Base-by-base conservation (phyloP, 2,329 filamentous ascomycete species). In the Hortaea werneckii region DNA sequence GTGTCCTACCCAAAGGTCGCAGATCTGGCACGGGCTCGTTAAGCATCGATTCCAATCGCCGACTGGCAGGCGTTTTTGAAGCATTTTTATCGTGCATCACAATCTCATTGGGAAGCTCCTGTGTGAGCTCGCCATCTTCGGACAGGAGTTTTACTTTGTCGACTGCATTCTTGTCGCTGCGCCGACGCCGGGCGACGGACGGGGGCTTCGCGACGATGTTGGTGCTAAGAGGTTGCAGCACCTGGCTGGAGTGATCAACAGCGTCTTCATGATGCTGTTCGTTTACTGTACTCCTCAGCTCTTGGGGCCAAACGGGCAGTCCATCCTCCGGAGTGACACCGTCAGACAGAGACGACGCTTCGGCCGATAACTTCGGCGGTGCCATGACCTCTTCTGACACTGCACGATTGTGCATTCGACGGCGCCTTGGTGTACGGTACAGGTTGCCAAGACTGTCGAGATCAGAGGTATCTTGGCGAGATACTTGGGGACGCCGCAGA, bases 381-480 rank as follows among this genome's bases (percentile, higher is more conserved):
- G 50, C 46, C 11, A 8, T 20, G 7, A 46, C 34, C 28, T 57
- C 56, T 40, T 53, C 56, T 8, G 52, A 59, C 13, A 44, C 42
- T 10, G 58, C 55, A 29, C 53, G 53, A 28, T 30, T 34, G 10
- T 20, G 30, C 28, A 43, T 30, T 12, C 51, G 50, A 11, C 47
- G 53, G 43, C 55, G 59, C 20, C 55, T 54, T 8, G 67, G 65
- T 5, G 66, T 69, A 10, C 61, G 51, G 9, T 63, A 49, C 13
- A 39, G 10, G 10, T 39, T 13, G 10, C 10, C 13, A 26, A 66
- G 47, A 11, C 63, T 62, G 48, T 73, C 70, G 2, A 74, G 60
- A 53, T 74, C 70, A 29, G 72, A 65, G 1, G 67, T 70, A 45
- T 69, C 64, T 6, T 56, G 65, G 7, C 63, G 62, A 4, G 56